These are phyloP conservation scores for Fusarium nodosum DNA, from an alignment of 2,329 filamentous ascomycete species.

Conservation along the genomic window DNA sequence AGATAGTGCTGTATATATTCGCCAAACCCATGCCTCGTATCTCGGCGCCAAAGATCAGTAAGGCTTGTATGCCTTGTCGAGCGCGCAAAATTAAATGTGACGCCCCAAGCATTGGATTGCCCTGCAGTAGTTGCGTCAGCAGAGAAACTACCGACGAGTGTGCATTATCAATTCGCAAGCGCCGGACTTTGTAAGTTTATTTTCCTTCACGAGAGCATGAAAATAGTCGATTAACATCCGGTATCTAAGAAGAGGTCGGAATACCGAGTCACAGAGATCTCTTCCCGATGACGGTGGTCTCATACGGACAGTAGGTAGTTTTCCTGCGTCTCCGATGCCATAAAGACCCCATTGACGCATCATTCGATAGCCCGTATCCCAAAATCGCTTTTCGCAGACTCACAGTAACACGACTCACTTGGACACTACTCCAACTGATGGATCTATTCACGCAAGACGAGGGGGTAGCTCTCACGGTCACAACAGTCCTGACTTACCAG, in stretches of 20 bases:
- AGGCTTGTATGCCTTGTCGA: conserved; percentile 39
- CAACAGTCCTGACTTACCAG: background rate
- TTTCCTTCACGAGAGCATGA: rapidly evolving
- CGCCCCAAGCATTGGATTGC: conserved; percentile 26
- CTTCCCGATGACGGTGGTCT: background rate
- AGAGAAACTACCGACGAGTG: conserved; percentile 16
- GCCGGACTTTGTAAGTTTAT: conserved; percentile 22
- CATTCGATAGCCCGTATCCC: background rate
- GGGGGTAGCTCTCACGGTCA: background rate
- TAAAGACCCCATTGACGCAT: rapidly evolving
- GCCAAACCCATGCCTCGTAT: background rate
- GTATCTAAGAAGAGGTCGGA: background rate
- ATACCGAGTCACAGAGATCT: background rate
- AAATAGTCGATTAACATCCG: background rate
- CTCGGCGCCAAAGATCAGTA: conserved; percentile 27
- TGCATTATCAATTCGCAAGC: conserved; percentile 32
- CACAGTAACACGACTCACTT: background rate
- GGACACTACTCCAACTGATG: background rate
- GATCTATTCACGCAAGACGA: background rate
- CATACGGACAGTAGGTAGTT: background rate
- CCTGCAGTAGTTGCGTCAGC: conserved; percentile 36
- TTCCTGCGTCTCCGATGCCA: rapidly evolving
- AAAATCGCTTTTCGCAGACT: background rate
- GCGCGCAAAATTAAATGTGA: conserved; percentile 42
- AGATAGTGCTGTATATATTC: rapidly evolving